Base-by-base conservation (phyloP, 2,329 filamentous ascomycete species). In the Aspergillus bombycis region DNA sequence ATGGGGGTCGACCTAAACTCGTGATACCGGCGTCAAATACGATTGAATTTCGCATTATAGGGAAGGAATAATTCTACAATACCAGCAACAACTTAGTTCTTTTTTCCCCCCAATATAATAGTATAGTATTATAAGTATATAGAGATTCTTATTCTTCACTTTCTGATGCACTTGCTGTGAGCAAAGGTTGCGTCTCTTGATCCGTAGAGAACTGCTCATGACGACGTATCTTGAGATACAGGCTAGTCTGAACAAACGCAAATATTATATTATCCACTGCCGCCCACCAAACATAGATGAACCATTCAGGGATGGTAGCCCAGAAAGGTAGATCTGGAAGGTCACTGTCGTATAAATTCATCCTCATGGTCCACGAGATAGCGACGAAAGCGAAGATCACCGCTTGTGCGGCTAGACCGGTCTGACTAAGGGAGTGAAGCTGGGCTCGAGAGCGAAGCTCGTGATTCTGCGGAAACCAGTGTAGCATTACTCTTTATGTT, bases 21-120 rank as follows among this genome's bases (percentile, higher is more conserved):
- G 55, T 46, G 10, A 57, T 57, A 30, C 38, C 55, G 19, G 55
- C 55, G 26, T 57, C 55, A 14, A 57, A 57, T 57, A 23, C 41
- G 21, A 30, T 32, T 41, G 38, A 57, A 30, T 57, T 46, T 32
- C 19, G 36, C 10, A 43, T 57, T 43, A 38, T 45, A n/a, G 38
- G 32, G 26, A 21, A 43, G 21, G 34, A 14, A 36, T 14, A 36
- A 36, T 23, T 45, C 43, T 45, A 45, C 8, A 45, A 3, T 11
- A 45, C 2, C 43, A 45, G 21, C 43, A 45, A 23, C 43, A 45
- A 45, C n/a, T 45, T 45, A n/a, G 43, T n/a, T 10, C 3, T 23
- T 10, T 14, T 36, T 32, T 10, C 9, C 30, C 9, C 2, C 30
- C 2, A 1, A 36, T 14, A 14, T 36, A 32, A 21, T n/a, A 43